These are phyloP conservation scores for Centaurea solstitialis DNA, from an alignment of 129 eudicot genomes.

Conservation along the genomic window DNA sequence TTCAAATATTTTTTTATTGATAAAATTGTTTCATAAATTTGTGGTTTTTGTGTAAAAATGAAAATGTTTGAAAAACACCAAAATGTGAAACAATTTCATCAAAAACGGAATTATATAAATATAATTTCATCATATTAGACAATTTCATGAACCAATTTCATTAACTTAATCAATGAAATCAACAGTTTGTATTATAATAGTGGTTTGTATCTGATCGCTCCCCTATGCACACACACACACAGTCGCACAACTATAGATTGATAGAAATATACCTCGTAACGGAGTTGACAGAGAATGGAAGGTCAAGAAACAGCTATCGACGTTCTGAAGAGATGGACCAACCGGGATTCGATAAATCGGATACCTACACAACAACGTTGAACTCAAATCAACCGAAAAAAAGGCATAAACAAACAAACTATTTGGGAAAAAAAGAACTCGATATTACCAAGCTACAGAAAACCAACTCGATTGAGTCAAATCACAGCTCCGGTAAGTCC, in stretches of 20 bases:
- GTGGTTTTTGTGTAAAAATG: too few species aligned
- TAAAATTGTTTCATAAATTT: too few species aligned
- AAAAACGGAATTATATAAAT: too few species aligned
- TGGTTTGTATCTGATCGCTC: too few species aligned
- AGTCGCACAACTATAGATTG: background rate
- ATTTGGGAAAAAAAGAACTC: background rate
- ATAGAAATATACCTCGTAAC: slow-evolving; percentile 34
- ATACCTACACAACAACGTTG: slow-evolving; percentile 48
- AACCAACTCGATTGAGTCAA: slow-evolving; percentile 73
- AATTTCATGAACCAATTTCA: too few species aligned
- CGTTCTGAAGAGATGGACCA: slow-evolving; percentile 64
- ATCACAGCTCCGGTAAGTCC: slow-evolving; percentile 66
- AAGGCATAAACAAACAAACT: background rate
- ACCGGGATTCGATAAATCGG: slow-evolving; percentile 81
- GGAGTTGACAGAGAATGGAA: slow-evolving; percentile 74
- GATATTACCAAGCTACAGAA: slow-evolving; percentile 77
- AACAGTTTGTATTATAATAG: too few species aligned
- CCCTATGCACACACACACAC: too few species aligned
- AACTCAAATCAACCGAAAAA: background rate
- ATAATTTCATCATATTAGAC: too few species aligned
- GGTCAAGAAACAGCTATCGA: slow-evolving; percentile 78
- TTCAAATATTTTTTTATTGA: too few species aligned
- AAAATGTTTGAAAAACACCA: too few species aligned
- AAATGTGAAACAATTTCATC: too few species aligned
- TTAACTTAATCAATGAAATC: too few species aligned